Base-by-base conservation (phyloP, 495 filamentous ascomycete species). In the Neurospora africana region DNA sequence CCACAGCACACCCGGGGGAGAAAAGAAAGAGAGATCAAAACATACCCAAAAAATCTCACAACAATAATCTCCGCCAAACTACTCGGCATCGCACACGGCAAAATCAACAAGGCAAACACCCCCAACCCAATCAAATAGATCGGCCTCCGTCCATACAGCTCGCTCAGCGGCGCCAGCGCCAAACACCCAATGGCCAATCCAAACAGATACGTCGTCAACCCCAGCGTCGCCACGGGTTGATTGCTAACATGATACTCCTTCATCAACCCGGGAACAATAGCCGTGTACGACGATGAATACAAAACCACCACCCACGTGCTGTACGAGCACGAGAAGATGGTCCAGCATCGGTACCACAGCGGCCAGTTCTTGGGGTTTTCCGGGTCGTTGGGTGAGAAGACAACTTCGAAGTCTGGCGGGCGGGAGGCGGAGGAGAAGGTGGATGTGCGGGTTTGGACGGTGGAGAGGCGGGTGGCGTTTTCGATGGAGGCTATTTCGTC, bases 341-440 rank as follows among this genome's bases (percentile, higher is more conserved):
- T 84, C 81, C 89, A 84, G 41, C 83, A 83, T 69, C 90, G 91
- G 79, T 93, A 92, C 80, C 79, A 85, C 23, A 91, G 69, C 0
- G 88, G 79, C 93, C 93, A 97, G 78, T 94, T 92, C 74, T 85
- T 84, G 21, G 94, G 93, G 77, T 95, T 92, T 19, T 86, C 84
- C 3, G 83, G 84, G 74, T 96, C 91, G 15, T 88, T 84, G 0
- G 84, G 84, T 23, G 88, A 87, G 80, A 92, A 94, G 73, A 88
- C 87, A 35, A 97, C 88, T 76, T 97, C 94, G 77, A 88, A 95
- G 35, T 87, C 86, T 2, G 91, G 88, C 73, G 89, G 84, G 4
- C 85, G 80, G 2, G 89, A 90, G 27, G 83, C 86, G 68, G 84
- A 84, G 13, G 89, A 92, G 11, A 81, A 83, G 69, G 88, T 79